A percentile compares a stretch with the other conserved stretches of the same genome.
Evolutionary conservation across 805 yeast species (phyloP).

Genomic region (Kazachstania bromeliacearum): DNA sequence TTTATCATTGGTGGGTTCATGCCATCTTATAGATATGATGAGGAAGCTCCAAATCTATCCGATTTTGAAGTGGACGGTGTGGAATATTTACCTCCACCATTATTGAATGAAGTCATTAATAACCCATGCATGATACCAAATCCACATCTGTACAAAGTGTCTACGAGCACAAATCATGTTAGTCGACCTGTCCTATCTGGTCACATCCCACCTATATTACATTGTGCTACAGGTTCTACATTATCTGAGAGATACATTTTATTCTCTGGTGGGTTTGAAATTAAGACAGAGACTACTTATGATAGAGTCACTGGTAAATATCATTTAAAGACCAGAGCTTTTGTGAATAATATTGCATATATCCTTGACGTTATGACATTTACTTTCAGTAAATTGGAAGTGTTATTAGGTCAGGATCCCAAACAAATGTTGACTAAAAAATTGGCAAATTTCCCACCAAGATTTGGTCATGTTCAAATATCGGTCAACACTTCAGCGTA

Average conservation of each 20-base stretch:
- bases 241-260: slow-evolving; percentile 49
- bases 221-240: slow-evolving; percentile 38
- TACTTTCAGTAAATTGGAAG: slow-evolving; percentile 41
- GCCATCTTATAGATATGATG: slow-evolving; percentile 20
- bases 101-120: slow-evolving; percentile 33
- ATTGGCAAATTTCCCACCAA: slow-evolving; percentile 11
- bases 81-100: slow-evolving; percentile 38
- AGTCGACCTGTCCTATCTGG: slow-evolving; percentile 28
- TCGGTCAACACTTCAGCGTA: slow-evolving; percentile 7
- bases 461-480: slow-evolving; percentile 34
- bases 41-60: slow-evolving; percentile 27
- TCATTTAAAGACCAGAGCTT: slow-evolving; percentile 34
- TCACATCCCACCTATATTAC: slow-evolving; percentile 43
- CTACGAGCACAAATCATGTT: slow-evolving; percentile 33
- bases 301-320: slow-evolving; percentile 26
- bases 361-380: slow-evolving; percentile 45
- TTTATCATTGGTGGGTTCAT: slow-evolving; percentile 40
- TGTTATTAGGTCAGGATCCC: slow-evolving; percentile 24
- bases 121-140: slow-evolving; percentile 37
- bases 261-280: slow-evolving; percentile 59
- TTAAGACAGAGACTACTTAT: slow-evolving; percentile 27
- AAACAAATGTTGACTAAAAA: neutral
- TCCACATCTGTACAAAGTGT: slow-evolving; percentile 28
- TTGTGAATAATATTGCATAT: slow-evolving; percentile 45
- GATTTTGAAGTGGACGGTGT: slow-evolving; percentile 32